Evolutionary conservation across 805 yeast genomes (phyloP), one percentile per base, ranked within the genome.

Genomic region (Myxozyma nipponensis): DNA sequence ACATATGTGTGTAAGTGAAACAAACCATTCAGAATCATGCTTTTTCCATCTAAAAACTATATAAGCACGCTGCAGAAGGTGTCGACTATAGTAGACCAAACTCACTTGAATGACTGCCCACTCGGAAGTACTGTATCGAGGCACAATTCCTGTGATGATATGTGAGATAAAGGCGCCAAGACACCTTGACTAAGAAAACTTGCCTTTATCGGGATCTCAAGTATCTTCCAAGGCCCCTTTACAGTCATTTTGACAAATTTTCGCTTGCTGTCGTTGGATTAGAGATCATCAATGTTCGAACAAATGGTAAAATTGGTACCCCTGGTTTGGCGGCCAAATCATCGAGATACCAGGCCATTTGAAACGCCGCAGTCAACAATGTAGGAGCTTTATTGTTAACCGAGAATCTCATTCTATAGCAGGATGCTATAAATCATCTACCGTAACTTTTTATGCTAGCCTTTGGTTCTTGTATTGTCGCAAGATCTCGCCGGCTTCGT

Each of bases 51-150:
- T 67, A 24, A 3, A 7, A 4, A 24, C 21, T 34, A 44, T 18
- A 19, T 13, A 15, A 46, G 22, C n/a, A n/a, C 7, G 4, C 19
- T 41, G n/a, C 42, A 50, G 45, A 21, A 10, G 21, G 13, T 15
- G 18, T n/a, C 17, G 23, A 15, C 13, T 9, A 5, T 36, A 3
- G 24, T 2, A 2, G 5, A 4, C 3, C 9, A n/a, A 10, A 36
- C 54, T 4, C 17, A 63, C 63, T 81, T 64, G 62, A 87, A 87
- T 0, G 95, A 82, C 69, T 87, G 96, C 1, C 96, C 96, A 62
- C 95, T 85, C 39, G 93, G 70, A 25, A 87, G 71, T 0, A 87
- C 90, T 36, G 79, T 77, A 3, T 80, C 66, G 3, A 87, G 66
- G n/a, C 75, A 67, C 1, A 86, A 69, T 57, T 86, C 93, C 54